Conservation (phyloP, 176 grass and related monocot genomes). For the Ampelocalamus luodianensis region DNA sequence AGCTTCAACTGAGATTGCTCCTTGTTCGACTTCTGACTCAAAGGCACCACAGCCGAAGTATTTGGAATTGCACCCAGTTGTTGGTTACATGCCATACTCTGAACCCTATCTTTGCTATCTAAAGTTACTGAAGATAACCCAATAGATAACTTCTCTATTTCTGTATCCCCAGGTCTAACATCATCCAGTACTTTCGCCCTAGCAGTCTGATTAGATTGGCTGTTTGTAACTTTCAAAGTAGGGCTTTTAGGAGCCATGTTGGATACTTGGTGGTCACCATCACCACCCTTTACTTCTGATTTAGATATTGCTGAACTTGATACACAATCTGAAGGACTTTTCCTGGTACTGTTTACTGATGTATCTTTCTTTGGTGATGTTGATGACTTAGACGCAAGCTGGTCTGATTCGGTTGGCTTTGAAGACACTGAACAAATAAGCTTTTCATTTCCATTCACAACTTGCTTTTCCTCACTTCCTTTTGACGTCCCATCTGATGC, state of each 20-base stretch:
- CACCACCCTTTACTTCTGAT: constrained; percentile 54
- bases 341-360: constrained; percentile 38
- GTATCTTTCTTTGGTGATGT: constrained; percentile 38
- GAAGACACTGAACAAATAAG: constrained; percentile 27
- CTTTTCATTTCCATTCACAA: constrained; percentile 40
- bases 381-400: constrained; percentile 20
- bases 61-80: constrained; percentile 22
- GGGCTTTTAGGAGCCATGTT: constrained; percentile 34
- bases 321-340: constrained; percentile 43
- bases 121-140: constrained; percentile 60
- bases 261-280: neutral
- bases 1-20: constrained; percentile 30
- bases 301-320: constrained; percentile 25
- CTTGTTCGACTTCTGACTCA: constrained; percentile 18
- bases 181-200: constrained; percentile 22
- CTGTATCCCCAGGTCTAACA: constrained; percentile 40
- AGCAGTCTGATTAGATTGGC: constrained; percentile 37
- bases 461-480: constrained; percentile 51
- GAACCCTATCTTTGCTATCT: constrained; percentile 48
- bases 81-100: constrained; percentile 19
- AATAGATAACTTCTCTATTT: constrained; percentile 46
- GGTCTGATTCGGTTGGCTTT: constrained; percentile 28
- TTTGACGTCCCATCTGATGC: constrained; percentile 50
- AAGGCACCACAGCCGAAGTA: constrained; percentile 2
- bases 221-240: constrained; percentile 24